Evolutionary conservation across 495 filamentous ascomycete species (phyloP), one percentile per base, ranked within the genome.

Genomic region (Aspergillus nanangensis): DNA sequence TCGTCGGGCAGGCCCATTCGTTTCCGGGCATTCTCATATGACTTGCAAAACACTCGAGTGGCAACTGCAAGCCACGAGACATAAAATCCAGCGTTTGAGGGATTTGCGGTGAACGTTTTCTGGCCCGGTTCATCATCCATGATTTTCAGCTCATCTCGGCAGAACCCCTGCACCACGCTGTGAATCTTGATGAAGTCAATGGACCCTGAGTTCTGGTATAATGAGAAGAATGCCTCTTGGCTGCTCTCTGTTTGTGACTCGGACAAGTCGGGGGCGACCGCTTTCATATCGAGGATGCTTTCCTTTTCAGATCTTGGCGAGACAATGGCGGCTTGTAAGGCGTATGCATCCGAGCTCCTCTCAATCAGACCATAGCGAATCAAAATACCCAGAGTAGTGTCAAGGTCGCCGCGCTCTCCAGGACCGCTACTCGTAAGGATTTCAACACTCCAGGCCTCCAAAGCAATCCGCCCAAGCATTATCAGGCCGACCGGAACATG

Each of bases 91-190:
- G 60, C 47, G 8, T n/a, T n/a, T n/a, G n/a, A n/a, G n/a, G n/a
- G n/a, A n/a, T n/a, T n/a, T n/a, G n/a, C n/a, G n/a, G n/a, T n/a
- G n/a, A n/a, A n/a, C n/a, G n/a, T n/a, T n/a, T n/a, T n/a, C n/a
- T n/a, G n/a, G n/a, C n/a, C n/a, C 61, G 43, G n/a, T 61, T 83
- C 70, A 8, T 72, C 69, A 27, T 80, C 72, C 50, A 58, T 66
- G 41, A 77, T 74, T 17, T 74, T 73, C 3, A 93, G 64, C 18
- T 78, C 75, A 53, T 88, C 84, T 14, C 85, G 77, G 47, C 87
- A 88, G 43, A 90, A 90, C 0, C 79, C 83, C 56, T 92, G 88
- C 5, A 90, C 84, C 1, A 92, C 86, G 24, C 78, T 83, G 58
- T 90, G 87, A 33, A 92, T 74, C 24, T 84, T 81, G 24, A 92